Evolutionary conservation across 306 rosid species (phyloP).

Genomic region (Cajanus cajan): DNA sequence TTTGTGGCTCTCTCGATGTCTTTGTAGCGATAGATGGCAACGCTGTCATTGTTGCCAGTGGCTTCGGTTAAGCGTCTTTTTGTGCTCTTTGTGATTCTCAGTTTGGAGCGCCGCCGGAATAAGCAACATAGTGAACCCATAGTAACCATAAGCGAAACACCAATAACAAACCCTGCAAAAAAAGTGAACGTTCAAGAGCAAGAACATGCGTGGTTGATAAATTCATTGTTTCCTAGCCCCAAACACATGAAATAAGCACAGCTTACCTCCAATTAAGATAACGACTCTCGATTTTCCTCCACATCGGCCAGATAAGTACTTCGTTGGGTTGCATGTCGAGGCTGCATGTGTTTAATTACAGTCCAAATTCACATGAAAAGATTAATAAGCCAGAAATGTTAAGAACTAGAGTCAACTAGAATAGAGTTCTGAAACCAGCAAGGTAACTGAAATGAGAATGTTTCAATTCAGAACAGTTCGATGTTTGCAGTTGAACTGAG

Average conservation of each 20-base stretch:
- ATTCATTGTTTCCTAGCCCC: too few species aligned
- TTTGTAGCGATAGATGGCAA: slow-evolving; percentile 69
- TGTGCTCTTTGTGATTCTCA: slow-evolving; percentile 57
- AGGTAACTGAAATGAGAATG: not conserved
- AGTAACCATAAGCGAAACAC: slow-evolving; percentile 46
- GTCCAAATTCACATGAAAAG: slow-evolving; percentile 27
- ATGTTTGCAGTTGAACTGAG: not conserved
- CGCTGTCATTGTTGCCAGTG: slow-evolving; percentile 52
- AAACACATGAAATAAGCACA: not conserved
- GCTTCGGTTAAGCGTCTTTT: slow-evolving; percentile 81
- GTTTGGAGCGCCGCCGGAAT: slow-evolving; percentile 54
- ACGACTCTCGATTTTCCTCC: slow-evolving; percentile 63
- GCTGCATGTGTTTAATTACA: slow-evolving; percentile 44
- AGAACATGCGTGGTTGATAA: not conserved
- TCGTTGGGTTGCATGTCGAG: slow-evolving; percentile 55
- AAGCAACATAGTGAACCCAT: slow-evolving; percentile 56
- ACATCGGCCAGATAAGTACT: slow-evolving; percentile 65
- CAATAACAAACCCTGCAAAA: slow-evolving; percentile 54
- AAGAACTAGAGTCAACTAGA: not conserved
- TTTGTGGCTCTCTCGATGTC: slow-evolving; percentile 84
- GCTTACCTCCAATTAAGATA: slow-evolving; percentile 73
- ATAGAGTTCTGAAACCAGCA: not conserved
- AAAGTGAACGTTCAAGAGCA: not conserved
- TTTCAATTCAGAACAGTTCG: not conserved
- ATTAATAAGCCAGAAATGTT: not conserved